phyloP scores from a whole-genome alignment of 495 filamentous ascomycete genomes.

The Opeltia flavorubescens region DNA sequence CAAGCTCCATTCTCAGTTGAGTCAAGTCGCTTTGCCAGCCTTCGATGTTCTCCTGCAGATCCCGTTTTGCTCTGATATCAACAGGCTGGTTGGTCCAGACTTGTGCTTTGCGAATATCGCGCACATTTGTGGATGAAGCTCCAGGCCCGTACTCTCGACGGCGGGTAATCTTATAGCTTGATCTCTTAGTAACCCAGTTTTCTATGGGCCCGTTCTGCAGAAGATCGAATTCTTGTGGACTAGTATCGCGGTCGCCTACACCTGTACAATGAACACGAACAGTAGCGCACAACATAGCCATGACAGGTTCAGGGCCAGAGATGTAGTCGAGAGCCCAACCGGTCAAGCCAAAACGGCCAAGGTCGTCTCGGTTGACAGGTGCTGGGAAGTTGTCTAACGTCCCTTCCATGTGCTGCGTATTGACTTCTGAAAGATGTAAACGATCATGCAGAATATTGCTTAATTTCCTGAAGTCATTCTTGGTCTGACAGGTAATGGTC shows the following conservation, averaged over 20 bases:
- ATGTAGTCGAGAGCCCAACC: conserved; percentile 66
- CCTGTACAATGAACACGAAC: conserved; percentile 50
- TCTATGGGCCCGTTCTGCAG: conserved; percentile 39
- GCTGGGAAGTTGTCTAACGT: conserved; percentile 29
- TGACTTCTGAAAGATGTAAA: conserved; percentile 30
- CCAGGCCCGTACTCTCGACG: conserved; percentile 60
- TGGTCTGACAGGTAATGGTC: conserved; percentile 63
- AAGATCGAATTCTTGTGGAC: conserved; percentile 43
- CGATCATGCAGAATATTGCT: conserved; percentile 33
- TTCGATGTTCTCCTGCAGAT: conserved; percentile 29
- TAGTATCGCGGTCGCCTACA: conserved; percentile 46
- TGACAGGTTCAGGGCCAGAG: conserved; percentile 66
- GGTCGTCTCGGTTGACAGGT: conserved; percentile 39
- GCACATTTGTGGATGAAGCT: conserved; percentile 51
- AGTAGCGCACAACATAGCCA: conserved; percentile 72
- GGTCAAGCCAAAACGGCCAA: conserved; percentile 53
- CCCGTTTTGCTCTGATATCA: conserved; percentile 43
- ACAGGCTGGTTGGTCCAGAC: conserved; percentile 70
- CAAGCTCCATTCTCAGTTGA: conserved; percentile 22
- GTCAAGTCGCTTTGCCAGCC: conserved; percentile 29
- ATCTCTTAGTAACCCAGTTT: conserved; percentile 49
- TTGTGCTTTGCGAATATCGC: conserved; percentile 35
- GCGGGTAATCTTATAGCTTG: conserved; percentile 42
- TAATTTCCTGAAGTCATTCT: conserved; percentile 59
- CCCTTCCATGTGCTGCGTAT: conserved; percentile 38